Base-by-base conservation (phyloP, 2,329 filamentous ascomycete genomes). In the Ceratocystis destructans region DNA sequence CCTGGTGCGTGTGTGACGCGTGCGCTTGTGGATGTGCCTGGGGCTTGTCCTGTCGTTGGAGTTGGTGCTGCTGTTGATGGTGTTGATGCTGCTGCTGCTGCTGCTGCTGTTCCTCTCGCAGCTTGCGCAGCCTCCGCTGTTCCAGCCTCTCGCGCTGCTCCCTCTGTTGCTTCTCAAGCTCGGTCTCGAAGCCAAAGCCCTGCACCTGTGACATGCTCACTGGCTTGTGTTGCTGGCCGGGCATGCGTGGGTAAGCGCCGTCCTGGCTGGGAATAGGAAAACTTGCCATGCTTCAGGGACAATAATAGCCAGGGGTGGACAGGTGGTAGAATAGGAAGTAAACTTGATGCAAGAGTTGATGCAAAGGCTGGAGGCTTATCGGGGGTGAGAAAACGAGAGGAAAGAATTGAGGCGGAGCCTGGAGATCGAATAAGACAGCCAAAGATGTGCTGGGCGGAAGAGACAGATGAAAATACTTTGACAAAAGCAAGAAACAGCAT, bases 231-330 rank as follows among this genome's bases (percentile, higher is more conserved):
- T 37, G 31, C 37, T 64, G 65, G n/a, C 66, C 66, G 41, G 66
- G 62, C 28, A 64, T 48, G 15, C 62, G 62, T 41, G 66, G 66
- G 45, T 67, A 67, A 17, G 66, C 66, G 41, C 66, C 62, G 66
- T 67, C 55, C 44, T 67, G 66, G 48, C 62, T 28, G 45, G 31
- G 48, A 44, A 48, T 33, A n/a, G 31, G 48, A 53, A 48, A 59
- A 45, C 61, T 61, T 48, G 64, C 55, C 50, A 57, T 61, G 22
- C 55, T 59, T 59, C 28, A 59, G 55, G 55, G 55, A 28, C 55
- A 33, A n/a, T 37, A 33, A n/a, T 37, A 8, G 28, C 55, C 55
- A 33, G 55, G 55, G 55, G 55, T 33, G 2, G 28, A n/a, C 37
- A 10, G 22, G 22, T 22, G 33, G 7, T 33, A 33, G 33, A 33